These are phyloP conservation scores for Clausena lansium DNA, from an alignment of 345 rosid species.

Conservation along the genomic window DNA sequence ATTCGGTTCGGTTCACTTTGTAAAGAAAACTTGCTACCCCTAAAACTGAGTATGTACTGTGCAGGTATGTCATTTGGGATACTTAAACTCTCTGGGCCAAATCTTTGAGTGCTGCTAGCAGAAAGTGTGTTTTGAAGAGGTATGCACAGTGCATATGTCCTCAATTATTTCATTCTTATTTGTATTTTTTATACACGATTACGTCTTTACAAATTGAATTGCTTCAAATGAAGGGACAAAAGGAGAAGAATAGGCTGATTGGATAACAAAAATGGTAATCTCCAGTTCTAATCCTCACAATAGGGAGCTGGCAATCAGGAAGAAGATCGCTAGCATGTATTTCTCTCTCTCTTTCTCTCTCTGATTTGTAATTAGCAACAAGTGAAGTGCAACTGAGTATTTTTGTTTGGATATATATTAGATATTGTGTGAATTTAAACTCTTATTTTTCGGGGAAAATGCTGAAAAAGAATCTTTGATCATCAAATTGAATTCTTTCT, in stretches of 20 bases:
- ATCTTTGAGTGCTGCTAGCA: neutral
- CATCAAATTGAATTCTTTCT: neutral
- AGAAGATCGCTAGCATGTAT: slow-evolving; percentile 72
- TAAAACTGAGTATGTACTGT: neutral
- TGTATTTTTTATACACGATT: neutral
- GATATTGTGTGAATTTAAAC: too few species aligned
- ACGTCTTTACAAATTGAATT: neutral
- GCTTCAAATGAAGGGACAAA: neutral
- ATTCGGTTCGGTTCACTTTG: too few species aligned
- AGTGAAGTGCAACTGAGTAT: neutral
- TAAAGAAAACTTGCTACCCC: too few species aligned
- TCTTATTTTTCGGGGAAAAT: neutral
- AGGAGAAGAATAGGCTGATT: slow-evolving; percentile 5
- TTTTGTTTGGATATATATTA: neutral
- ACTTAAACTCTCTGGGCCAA: neutral
- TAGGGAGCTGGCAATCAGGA: slow-evolving; percentile 69
- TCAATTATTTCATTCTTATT: neutral
- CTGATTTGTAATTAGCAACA: neutral
- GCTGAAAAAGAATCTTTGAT: neutral
- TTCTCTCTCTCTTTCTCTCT: neutral
- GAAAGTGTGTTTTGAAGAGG: slow-evolving; percentile 10
- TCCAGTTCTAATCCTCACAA: slow-evolving; percentile 48
- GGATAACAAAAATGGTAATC: slow-evolving; percentile 38
- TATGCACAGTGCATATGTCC: neutral
- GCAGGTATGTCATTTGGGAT: neutral